Conservation (phyloP, 495 filamentous ascomycete species). For the Geoglossum glabrum region DNA sequence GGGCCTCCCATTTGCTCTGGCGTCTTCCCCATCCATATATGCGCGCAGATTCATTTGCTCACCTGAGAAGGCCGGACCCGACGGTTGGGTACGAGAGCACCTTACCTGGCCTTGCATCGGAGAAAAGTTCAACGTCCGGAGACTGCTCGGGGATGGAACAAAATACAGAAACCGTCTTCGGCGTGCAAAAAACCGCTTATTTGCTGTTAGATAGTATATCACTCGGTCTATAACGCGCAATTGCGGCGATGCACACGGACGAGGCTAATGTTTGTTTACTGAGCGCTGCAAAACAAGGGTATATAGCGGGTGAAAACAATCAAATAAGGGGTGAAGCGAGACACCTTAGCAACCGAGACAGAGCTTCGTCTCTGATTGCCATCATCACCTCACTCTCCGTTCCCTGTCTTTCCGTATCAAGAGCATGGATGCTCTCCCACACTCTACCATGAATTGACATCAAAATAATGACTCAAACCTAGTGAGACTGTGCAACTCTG, state of each 20-base stretch:
- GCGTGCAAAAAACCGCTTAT: background rate
- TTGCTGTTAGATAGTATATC: background rate
- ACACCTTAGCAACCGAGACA: background rate
- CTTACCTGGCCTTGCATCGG: background rate
- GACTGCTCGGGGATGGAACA: background rate
- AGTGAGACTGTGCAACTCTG: background rate
- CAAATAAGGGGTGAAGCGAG: constrained; percentile 1
- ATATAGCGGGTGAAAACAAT: background rate
- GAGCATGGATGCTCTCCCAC: background rate
- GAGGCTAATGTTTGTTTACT: background rate
- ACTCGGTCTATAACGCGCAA: background rate
- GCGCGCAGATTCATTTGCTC: background rate
- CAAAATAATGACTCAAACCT: background rate
- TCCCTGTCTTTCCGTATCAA: background rate
- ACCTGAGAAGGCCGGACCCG: constrained; percentile 2
- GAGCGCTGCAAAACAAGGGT: background rate
- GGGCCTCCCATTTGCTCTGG: background rate
- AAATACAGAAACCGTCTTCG: background rate
- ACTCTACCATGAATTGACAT: background rate
- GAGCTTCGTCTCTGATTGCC: constrained; percentile 1
- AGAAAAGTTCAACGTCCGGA: background rate
- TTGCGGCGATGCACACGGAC: background rate
- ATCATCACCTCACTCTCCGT: background rate
- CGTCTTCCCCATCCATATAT: background rate
- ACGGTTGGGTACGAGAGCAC: background rate